Conservation (phyloP, 202 grass and related monocot genomes). For the Panicum hallii region DNA sequence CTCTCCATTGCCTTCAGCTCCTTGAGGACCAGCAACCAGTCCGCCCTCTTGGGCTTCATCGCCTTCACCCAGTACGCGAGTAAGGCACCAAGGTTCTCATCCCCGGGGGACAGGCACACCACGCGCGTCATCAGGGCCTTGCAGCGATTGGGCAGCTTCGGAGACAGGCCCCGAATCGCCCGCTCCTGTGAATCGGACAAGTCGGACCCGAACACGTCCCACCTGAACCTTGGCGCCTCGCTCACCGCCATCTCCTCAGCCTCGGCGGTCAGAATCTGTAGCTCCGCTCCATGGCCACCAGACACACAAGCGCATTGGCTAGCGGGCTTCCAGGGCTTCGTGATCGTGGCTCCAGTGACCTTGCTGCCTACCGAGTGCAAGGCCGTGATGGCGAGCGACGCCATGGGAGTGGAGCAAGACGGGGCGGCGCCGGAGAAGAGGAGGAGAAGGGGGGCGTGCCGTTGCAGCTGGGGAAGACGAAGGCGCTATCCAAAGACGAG, state of each 20-base stretch:
- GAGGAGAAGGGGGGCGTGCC: background rate
- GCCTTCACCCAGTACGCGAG: conserved; percentile 64
- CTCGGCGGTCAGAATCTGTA: conserved; percentile 19
- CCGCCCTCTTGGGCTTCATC: conserved; percentile 65
- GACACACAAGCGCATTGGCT: conserved; percentile 31
- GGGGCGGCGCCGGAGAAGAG: conserved; percentile 44
- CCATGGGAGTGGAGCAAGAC: conserved; percentile 30
- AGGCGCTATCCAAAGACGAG: conserved; percentile 9
- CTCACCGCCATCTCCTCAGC: background rate
- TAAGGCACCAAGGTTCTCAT: conserved; percentile 51
- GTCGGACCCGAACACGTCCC: conserved; percentile 52
- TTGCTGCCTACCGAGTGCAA: background rate
- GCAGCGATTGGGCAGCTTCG: conserved; percentile 80
- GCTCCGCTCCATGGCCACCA: conserved; percentile 1
- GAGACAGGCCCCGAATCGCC: conserved; percentile 61
- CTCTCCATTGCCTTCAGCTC: conserved; percentile 58
- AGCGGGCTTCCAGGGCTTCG: background rate
- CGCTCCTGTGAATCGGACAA: conserved; percentile 41
- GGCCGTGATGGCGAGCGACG: conserved; percentile 34
- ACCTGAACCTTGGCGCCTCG: conserved; percentile 56
- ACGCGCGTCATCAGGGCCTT: conserved; percentile 71
- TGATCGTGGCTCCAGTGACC: no score
- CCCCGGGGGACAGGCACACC: conserved; percentile 54
- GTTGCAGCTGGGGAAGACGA: background rate
- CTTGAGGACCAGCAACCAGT: conserved; percentile 76